These are phyloP conservation scores for Pseudogymnoascus sp. DNA, from an alignment of 2,329 filamentous ascomycete genomes.

Conservation along the genomic window DNA sequence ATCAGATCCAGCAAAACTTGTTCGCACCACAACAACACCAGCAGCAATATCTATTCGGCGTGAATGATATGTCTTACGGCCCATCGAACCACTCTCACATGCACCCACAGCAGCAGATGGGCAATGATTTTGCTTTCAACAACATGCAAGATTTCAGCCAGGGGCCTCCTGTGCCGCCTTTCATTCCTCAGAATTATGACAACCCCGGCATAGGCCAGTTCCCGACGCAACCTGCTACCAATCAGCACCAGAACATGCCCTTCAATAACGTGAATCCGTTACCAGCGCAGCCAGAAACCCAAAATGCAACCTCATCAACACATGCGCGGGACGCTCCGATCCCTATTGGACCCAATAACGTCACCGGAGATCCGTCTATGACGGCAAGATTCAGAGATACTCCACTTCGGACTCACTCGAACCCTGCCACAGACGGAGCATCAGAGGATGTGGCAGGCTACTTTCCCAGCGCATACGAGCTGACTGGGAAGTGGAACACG, in stretches of 20 bases:
- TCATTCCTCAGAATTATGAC: background rate
- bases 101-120: background rate
- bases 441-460: background rate
- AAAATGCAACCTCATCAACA: background rate
- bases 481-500: background rate
- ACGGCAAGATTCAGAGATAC: background rate
- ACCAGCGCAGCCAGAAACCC: background rate
- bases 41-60: background rate
- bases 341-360: background rate
- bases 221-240: background rate
- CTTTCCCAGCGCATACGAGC: background rate
- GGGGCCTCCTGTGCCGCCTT: background rate
- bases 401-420: background rate
- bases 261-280: background rate
- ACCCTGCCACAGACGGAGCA: background rate
- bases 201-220: background rate
- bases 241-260: background rate
- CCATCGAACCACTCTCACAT: background rate
- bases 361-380: background rate
- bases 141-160: background rate
- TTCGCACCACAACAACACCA: background rate
- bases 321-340: background rate
- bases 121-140: background rate
- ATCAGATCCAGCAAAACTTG: background rate
- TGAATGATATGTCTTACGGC: background rate